These are phyloP conservation scores for Austroboletus novae-zelandiae DNA, from an alignment of 1,284 basidiomycete species.

Conservation along the genomic window DNA sequence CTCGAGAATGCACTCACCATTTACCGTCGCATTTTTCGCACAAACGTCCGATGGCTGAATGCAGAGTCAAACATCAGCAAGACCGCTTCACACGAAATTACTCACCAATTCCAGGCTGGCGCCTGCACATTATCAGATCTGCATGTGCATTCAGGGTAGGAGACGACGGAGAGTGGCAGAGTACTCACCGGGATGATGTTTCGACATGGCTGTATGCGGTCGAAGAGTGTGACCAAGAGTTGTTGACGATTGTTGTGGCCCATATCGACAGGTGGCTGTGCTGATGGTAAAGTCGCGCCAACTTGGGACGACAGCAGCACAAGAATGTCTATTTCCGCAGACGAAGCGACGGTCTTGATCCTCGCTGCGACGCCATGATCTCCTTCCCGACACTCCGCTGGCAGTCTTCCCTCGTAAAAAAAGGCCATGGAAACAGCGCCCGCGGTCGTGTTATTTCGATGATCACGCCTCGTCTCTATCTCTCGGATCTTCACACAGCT, in stretches of 20 bases:
- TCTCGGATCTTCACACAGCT: conserved; percentile 61
- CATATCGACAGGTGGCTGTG: conserved; percentile 17
- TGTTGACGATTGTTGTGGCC: conserved; percentile 19
- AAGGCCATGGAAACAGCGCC: conserved; percentile 1
- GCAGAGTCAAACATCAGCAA: conserved; percentile 4
- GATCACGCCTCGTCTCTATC: conserved; percentile 62
- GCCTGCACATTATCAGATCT: conserved; percentile 97
- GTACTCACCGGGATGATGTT: conserved; percentile 82
- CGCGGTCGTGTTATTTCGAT: conserved; percentile 41
- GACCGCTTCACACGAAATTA: conserved; percentile 8
- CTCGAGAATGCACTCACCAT: conserved; percentile 63
- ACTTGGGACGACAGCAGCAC: not conserved
- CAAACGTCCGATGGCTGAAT: conserved; percentile 86
- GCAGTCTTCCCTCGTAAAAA: conserved; percentile 27
- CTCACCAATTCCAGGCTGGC: conserved; percentile 92
- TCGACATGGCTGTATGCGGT: conserved; percentile 57
- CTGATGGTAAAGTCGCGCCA: not conserved
- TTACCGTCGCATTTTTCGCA: conserved; percentile 99
- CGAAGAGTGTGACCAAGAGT: conserved; percentile 11
- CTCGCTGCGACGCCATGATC: conserved; percentile 22
- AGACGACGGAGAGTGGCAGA: not conserved
- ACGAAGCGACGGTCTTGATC: conserved; percentile 3
- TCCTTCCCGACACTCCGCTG: conserved; percentile 31
- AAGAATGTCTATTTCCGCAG: not conserved
- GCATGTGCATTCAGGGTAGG: not conserved